These are phyloP conservation scores for Pezicula radicicola DNA, from an alignment of 2,329 filamentous ascomycete species.

Conservation along the genomic window DNA sequence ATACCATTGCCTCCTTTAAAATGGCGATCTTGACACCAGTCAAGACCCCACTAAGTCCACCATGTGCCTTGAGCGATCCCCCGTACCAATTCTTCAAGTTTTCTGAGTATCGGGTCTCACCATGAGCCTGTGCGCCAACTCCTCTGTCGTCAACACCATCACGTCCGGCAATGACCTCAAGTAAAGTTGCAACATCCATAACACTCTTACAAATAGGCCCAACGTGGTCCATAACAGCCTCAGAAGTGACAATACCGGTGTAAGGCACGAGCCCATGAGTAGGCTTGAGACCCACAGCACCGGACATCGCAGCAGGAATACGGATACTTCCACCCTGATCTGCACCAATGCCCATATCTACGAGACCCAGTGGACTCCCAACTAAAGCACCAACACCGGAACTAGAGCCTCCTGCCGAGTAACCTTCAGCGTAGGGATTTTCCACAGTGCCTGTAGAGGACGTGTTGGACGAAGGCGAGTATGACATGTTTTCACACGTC, in stretches of 20 bases:
- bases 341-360: conserved; percentile 49
- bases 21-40: conserved; percentile 34
- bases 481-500: conserved; percentile 50
- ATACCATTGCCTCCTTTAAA: conserved; percentile 38
- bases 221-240: conserved; percentile 47
- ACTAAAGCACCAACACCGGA: conserved; percentile 60
- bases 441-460: conserved; percentile 42
- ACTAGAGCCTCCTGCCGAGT: conserved; percentile 56
- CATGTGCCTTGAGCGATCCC: background rate
- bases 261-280: conserved; percentile 35
- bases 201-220: conserved; percentile 39
- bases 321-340: conserved; percentile 48
- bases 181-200: conserved; percentile 33
- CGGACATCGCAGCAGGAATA: conserved; percentile 40
- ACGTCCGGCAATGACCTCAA: conserved; percentile 42
- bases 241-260: conserved; percentile 43
- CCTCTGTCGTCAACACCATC: conserved; percentile 43
- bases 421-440: conserved; percentile 39
- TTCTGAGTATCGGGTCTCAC: background rate
- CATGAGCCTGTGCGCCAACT: conserved; percentile 28
- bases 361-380: conserved; percentile 42
- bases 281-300: conserved; percentile 44
- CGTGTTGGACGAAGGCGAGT: conserved; percentile 42
- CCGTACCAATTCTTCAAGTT: background rate
- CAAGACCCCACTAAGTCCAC: conserved; percentile 17